A percentile compares a stretch with the other conserved stretches of the same genome.
Evolutionary conservation across 73 alveolate species (phyloP).

Genomic region (Paramecium pentaurelia): DNA sequence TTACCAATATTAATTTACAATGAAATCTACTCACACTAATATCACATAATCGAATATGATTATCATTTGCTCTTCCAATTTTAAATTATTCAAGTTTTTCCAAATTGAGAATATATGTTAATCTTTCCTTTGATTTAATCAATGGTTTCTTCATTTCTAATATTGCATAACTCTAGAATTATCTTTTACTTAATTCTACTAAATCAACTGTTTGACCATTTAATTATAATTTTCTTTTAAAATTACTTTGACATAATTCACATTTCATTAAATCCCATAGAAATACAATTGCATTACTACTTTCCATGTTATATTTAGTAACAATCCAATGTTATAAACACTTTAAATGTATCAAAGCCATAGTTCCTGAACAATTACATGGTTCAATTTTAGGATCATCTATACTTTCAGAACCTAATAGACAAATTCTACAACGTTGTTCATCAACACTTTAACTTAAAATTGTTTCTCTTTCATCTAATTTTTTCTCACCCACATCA

Average conservation of each 20-base stretch:
- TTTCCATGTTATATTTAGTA: constrained; percentile 64
- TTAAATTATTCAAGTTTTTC: background rate
- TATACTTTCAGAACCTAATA: background rate
- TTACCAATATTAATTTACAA: constrained; percentile 38
- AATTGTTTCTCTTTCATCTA: background rate
- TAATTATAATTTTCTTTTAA: background rate
- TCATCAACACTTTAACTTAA: background rate
- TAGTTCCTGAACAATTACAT: constrained; percentile 92
- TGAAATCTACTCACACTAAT: constrained; percentile 58
- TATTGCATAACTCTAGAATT: background rate
- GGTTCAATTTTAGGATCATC: constrained; percentile 90
- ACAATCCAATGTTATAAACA: constrained; percentile 90
- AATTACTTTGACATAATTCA: constrained; percentile 53
- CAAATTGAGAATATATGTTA: constrained; percentile 23
- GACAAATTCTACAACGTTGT: constrained; percentile 57
- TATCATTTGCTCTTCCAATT: constrained; percentile 64
- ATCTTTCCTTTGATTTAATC: background rate
- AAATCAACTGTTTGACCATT: constrained; percentile 40
- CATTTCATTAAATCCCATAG: constrained; percentile 59
- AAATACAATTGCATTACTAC: background rate
- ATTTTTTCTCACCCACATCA: background rate
- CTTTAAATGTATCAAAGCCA: constrained; percentile 82
- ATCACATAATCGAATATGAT: constrained; percentile 55
- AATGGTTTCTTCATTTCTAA: background rate
- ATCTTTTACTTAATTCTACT: constrained; percentile 6